These are phyloP conservation scores for Puccinia coronata DNA, from an alignment of 1,284 basidiomycete species.

Conservation along the genomic window DNA sequence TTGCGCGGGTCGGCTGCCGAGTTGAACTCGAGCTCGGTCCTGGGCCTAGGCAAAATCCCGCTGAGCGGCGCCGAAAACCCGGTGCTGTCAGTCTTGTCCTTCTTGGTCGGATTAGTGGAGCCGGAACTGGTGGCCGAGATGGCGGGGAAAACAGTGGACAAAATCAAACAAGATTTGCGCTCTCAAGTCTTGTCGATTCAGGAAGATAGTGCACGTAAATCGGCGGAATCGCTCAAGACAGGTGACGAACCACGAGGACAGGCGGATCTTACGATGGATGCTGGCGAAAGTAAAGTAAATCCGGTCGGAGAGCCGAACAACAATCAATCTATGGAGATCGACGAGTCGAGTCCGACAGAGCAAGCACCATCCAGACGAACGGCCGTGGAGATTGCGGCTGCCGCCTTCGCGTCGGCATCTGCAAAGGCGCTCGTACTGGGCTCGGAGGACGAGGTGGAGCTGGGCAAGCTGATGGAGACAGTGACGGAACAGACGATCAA, in stretches of 20 bases:
- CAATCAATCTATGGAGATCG: constrained; percentile 35
- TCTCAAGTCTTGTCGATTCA: constrained; percentile 52
- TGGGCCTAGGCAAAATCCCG: constrained; percentile 66
- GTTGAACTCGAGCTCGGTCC: constrained; percentile 69
- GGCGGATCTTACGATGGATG: constrained; percentile 53
- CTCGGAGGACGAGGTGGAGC: constrained; percentile 78
- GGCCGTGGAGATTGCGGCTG: constrained; percentile 65
- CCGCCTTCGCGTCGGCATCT: constrained; percentile 85
- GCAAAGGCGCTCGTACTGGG: constrained; percentile 81
- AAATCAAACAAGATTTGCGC: constrained; percentile 68
- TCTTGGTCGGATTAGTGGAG: constrained; percentile 87
- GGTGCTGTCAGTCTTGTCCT: constrained; percentile 97
- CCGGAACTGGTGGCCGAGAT: constrained; percentile 90
- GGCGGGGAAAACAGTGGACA: constrained; percentile 80
- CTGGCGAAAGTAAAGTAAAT: constrained; percentile 55
- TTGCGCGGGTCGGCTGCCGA: constrained; percentile 58
- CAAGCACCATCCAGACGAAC: constrained; percentile 45
- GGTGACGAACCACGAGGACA: constrained; percentile 57
- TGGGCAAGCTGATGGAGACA: constrained; percentile 76
- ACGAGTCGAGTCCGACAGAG: constrained; percentile 16
- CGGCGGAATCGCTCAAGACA: constrained; percentile 60
- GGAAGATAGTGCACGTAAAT: constrained; percentile 30
- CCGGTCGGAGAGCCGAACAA: constrained; percentile 49
- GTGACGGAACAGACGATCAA: constrained; percentile 87
- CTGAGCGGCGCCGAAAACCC: constrained; percentile 96